Evolutionary conservation across 2,329 filamentous ascomycete species (phyloP).

Genomic region (Phoma sp.): DNA sequence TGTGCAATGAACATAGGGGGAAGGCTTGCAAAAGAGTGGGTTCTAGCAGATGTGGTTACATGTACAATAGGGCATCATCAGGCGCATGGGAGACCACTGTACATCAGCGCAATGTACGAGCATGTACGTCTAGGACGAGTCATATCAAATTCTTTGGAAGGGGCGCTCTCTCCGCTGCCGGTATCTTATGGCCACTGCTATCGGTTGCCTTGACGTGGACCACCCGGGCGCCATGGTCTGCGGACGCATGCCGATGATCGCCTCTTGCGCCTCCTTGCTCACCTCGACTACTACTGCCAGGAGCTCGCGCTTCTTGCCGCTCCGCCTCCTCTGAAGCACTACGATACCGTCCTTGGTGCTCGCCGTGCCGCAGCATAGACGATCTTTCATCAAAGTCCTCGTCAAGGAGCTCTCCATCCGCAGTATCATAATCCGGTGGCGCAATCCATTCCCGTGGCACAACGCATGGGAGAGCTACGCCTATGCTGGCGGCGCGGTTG

Average conservation of each 20-base stretch:
- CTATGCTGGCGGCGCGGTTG: slow-evolving; percentile 84
- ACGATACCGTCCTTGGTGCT: slow-evolving; percentile 37
- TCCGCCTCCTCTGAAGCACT: slow-evolving; percentile 35
- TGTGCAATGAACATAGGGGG: slow-evolving; percentile 39
- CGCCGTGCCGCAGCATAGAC: slow-evolving; percentile 61
- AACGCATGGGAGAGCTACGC: slow-evolving; percentile 79
- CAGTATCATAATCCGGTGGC: slow-evolving; percentile 76
- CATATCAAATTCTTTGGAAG: slow-evolving; percentile 48
- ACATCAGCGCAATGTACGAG: not conserved
- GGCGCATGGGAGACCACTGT: slow-evolving; percentile 18
- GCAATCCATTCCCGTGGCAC: slow-evolving; percentile 84
- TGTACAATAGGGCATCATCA: slow-evolving; percentile 33
- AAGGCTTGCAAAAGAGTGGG: not conserved
- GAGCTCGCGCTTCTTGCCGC: slow-evolving; percentile 38
- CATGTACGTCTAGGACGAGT: slow-evolving; percentile 22
- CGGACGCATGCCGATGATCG: slow-evolving; percentile 36
- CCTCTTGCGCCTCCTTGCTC: slow-evolving; percentile 43
- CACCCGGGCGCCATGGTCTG: slow-evolving; percentile 43
- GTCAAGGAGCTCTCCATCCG: slow-evolving; percentile 72
- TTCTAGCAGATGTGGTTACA: not conserved
- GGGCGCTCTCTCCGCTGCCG: slow-evolving; percentile 54
- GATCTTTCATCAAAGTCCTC: slow-evolving; percentile 63
- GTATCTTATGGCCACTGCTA: slow-evolving; percentile 51
- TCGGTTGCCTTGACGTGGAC: slow-evolving; percentile 51
- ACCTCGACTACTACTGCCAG: slow-evolving; percentile 41